Evolutionary conservation across 148 eudicot species (phyloP), one percentile per base, ranked within the genome.

Genomic region (Rhododendron ferrugineum): DNA sequence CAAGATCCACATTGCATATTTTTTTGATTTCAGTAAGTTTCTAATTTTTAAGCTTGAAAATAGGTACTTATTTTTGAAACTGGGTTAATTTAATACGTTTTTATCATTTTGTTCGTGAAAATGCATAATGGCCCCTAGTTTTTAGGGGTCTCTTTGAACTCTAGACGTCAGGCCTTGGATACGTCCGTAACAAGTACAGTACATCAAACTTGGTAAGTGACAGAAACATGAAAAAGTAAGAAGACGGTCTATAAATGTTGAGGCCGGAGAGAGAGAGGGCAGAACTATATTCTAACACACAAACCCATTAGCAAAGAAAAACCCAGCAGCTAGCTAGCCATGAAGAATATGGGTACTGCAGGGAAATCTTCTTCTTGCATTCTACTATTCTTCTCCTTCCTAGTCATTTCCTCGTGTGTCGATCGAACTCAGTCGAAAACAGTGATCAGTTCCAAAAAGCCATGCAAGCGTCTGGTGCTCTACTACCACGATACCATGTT

Each of bases 401-500:
- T 82, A 15, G 37, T 42, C 82, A 28, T 86, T 10, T 54, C 58
- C 46, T 52, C 20, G 6, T 60, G 34, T 14, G 30, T 50, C 42
- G 42, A 30, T 6, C 36, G 42, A 11, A 28, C 28, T 22, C 60
- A 86, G 18, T 28, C 78, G n/a, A 83, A 50, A 23, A 74, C 60
- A 20, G 26, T 9, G 8, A 30, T 73, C 26, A 73, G 49, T 36
- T 68, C 75, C 56, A 8, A 23, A 3, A 16, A 85, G 23, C 91
- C 91, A 15, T 89, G 91, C 87, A 87, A 89, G 46, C 81, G 77
- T 47, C 2, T 89, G 20, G 82, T 80, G 37, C 87, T 89, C 18
- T 87, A 87, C 56, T 87, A 62, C 85, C 91, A 89, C 7, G 91
- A 89, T 73, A 85, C 86, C 58, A 32, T 89, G 20, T 89, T 85